Evolutionary conservation across 1,284 basidiomycete genomes (phyloP).

Genomic region (Rhodotorula sp.): DNA sequence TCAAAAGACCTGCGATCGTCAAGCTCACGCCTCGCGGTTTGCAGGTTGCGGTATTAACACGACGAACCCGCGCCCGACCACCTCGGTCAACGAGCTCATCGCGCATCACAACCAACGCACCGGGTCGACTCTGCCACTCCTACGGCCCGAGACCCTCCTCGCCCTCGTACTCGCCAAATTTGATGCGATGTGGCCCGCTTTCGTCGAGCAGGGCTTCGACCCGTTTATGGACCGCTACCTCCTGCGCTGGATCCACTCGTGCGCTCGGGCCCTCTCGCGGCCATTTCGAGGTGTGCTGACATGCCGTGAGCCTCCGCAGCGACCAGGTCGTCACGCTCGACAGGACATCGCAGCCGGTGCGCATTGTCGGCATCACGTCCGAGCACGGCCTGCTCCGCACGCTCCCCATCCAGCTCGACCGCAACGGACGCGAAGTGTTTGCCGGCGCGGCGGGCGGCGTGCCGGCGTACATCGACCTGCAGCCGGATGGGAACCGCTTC

Average conservation of each 20-base stretch:
- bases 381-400: conserved; percentile 87
- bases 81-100: conserved; percentile 72
- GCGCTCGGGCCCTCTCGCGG: conserved; percentile 46
- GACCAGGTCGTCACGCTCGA: conserved; percentile 82
- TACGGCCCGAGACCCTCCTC: conserved; percentile 72
- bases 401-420: conserved; percentile 60
- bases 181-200: conserved; percentile 73
- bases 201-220: conserved; percentile 58
- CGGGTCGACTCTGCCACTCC: conserved; percentile 50
- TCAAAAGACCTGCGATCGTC: no score
- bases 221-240: conserved; percentile 60
- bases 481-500: conserved; percentile 97
- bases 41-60: conserved; percentile 89
- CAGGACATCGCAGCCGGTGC: conserved; percentile 65
- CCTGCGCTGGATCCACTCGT: conserved; percentile 85
- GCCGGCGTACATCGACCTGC: conserved; percentile 60
- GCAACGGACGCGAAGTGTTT: conserved; percentile 42
- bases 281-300: not conserved
- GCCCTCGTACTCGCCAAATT: conserved; percentile 78
- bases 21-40: not conserved
- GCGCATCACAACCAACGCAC: conserved; percentile 48
- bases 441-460: not conserved
- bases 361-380: conserved; percentile 81
- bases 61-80: conserved; percentile 77
- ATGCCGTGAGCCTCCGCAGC: conserved; percentile 53